These are phyloP conservation scores for Linnemannia exigua DNA, from an alignment of 192 early-diverging fungal species.

Conservation along the genomic window DNA sequence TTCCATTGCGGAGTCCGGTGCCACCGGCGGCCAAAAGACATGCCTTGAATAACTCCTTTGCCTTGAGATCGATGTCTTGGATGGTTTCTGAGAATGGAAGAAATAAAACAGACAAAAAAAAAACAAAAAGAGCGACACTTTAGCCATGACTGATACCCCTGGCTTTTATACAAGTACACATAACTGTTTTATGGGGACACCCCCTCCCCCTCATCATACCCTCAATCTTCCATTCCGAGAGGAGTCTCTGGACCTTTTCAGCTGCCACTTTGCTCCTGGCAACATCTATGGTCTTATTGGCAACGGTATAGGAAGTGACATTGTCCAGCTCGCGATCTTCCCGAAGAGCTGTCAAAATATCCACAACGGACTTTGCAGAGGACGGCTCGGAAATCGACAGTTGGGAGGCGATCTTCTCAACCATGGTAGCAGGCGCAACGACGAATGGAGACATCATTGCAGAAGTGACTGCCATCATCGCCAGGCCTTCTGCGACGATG, in stretches of 20 bases:
- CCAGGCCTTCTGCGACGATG: conserved; percentile 66
- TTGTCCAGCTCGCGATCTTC: conserved; percentile 43
- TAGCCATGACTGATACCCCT: background rate
- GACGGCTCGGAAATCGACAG: conserved; percentile 4
- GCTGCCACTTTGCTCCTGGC: conserved; percentile 6
- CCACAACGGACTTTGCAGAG: conserved; percentile 43
- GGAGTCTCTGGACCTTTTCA: conserved; percentile 45
- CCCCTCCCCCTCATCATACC: too few relatives aligned
- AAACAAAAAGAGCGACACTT: background rate
- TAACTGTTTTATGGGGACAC: background rate
- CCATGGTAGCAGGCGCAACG: conserved; percentile 4
- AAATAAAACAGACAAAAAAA: background rate
- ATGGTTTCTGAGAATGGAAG: conserved; percentile 11
- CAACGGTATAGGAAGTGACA: conserved; percentile 13
- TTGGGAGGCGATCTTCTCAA: conserved; percentile 28
- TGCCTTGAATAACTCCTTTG: conserved; percentile 57
- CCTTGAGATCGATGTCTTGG: conserved; percentile 53
- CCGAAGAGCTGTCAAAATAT: conserved; percentile 51
- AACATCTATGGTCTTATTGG: conserved; percentile 19
- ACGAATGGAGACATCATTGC: conserved; percentile 26
- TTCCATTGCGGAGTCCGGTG: conserved; percentile 40
- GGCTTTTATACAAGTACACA: background rate
- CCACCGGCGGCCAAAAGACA: conserved; percentile 57
- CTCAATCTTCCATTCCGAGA: conserved; percentile 58
- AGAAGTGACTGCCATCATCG: conserved; percentile 62